phyloP scores from a whole-genome alignment of 768 basidiomycete genomes.

The Tephrocybe rancida region DNA sequence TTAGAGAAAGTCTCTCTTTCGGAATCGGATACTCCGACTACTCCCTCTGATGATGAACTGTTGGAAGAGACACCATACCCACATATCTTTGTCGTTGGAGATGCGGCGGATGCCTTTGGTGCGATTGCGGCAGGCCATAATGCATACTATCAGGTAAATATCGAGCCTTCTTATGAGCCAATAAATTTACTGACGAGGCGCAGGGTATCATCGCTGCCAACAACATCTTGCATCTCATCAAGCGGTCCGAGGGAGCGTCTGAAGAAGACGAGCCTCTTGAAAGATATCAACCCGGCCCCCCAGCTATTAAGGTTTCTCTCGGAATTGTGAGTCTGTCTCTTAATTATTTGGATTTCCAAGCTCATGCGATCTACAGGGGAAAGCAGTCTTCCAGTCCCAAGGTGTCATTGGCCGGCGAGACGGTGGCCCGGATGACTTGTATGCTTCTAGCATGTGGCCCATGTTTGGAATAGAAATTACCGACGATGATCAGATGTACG shows the following conservation, averaged over 20 bases:
- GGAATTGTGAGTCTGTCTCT: conserved; percentile 46
- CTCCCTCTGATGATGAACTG: not conserved
- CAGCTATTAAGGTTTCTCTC: conserved; percentile 65
- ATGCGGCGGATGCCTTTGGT: conserved; percentile 65
- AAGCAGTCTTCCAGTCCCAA: conserved; percentile 47
- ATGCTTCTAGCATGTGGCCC: conserved; percentile 49
- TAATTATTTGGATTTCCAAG: not conserved
- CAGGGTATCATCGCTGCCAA: conserved; percentile 52
- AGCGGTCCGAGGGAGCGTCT: conserved; percentile 12
- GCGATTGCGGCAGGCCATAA: conserved; percentile 63
- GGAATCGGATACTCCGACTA: not conserved
- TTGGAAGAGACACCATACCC: conserved; percentile 39
- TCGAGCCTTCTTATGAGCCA: not conserved
- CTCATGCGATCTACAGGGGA: conserved; percentile 15
- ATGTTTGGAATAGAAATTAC: conserved; percentile 42
- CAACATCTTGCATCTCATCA: conserved; percentile 54
- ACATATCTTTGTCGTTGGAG: conserved; percentile 64
- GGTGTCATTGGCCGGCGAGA: conserved; percentile 45
- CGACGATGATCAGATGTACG: conserved; percentile 33
- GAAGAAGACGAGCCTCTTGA: conserved; percentile 34
- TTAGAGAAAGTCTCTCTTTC: conserved; percentile 23
- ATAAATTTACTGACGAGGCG: not conserved
- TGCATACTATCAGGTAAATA: conserved; percentile 48
- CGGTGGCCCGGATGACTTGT: conserved; percentile 48
- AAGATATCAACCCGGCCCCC: conserved; percentile 45